Evolutionary conservation across 805 yeast genomes (phyloP), one percentile per base, ranked within the genome.

Genomic region (Yamadazyma kitorensis): DNA sequence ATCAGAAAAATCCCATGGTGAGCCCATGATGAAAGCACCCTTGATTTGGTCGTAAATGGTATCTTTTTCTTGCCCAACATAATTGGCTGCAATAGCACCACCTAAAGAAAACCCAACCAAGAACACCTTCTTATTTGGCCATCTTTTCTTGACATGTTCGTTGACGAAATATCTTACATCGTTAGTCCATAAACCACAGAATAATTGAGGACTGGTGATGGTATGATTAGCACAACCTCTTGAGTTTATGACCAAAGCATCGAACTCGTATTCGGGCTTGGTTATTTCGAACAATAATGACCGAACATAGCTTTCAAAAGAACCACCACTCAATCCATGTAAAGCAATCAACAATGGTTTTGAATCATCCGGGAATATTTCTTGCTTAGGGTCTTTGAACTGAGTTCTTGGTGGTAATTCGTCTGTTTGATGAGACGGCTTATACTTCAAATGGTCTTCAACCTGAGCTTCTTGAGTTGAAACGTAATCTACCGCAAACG

Each of bases 271-370:
- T 11, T 60, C 58, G 4, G 57, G 57, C 1, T 54, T 47, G 20
- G 72, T 66, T 30, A 80, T 56, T 14, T 59, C 55, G 29, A 62
- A 59, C 23, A 76, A 57, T 24, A 78, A 60, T 6, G 82, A 72
- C 42, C 87, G 68, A 29, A 83, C 74, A 37, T 80, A 80, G 14
- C 85, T 78, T 53, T 84, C 93, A 47, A 80, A 84, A 11, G 86
- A 78, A 1, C 94, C 94, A 39, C 93, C 91, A 17, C 85, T 82
- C 24, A 84, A 64, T 2, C 93, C 94, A 49, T 84, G 91, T 31
- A 73, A 57, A 6, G 82, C 74, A 20, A 84, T 61, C 14, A 79
- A 65, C 30, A 84, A 61, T 4, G 89, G 89, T 40, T 66, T 68
- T 7, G 63, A 53, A 36, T 68, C 68, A 27, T 58, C 59, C 6